Percentiles rank a stretch among this genome's conserved stretches.
Evolutionary conservation across 371 early-diverging fungal species (phyloP).

Genomic region (Rhizomucor pusillus): DNA sequence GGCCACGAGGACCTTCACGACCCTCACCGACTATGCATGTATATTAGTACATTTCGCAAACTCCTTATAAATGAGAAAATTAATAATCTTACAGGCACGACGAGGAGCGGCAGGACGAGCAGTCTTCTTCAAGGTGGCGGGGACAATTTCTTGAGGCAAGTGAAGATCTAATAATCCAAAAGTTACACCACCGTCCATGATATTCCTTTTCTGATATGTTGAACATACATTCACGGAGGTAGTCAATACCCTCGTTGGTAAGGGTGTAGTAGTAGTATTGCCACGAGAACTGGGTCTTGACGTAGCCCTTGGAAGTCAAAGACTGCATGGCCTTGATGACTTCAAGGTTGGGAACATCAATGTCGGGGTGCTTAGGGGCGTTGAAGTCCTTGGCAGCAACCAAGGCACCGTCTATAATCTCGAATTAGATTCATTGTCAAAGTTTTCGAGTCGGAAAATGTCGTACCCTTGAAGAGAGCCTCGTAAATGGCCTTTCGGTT

Average conservation of each 20-base stretch:
- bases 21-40: conserved; percentile 35
- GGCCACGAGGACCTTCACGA: conserved; percentile 58
- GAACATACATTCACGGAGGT: conserved; percentile 84
- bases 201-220: neutral
- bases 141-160: conserved; percentile 96
- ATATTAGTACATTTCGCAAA: neutral
- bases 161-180: conserved; percentile 65
- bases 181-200: neutral
- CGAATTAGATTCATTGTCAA: conserved; percentile 16
- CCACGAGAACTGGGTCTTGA: conserved; percentile 99
- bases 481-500: conserved; percentile 96
- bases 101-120: conserved; percentile 72
- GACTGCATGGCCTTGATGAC: conserved; percentile 99
- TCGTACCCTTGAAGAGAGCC: conserved; percentile 82
- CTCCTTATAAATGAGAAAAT: neutral
- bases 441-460: neutral
- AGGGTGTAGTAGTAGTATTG: conserved; percentile 99
- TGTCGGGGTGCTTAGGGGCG: conserved; percentile 90
- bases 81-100: conserved; percentile 55
- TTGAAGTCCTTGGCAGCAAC: conserved; percentile 99
- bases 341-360: conserved; percentile 96
- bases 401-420: conserved; percentile 89
- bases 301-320: conserved; percentile 92
- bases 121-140: conserved; percentile 95
- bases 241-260: conserved; percentile 97